phyloP scores from a whole-genome alignment of 2,329 filamentous ascomycete genomes.

The Polychaeton citri region DNA sequence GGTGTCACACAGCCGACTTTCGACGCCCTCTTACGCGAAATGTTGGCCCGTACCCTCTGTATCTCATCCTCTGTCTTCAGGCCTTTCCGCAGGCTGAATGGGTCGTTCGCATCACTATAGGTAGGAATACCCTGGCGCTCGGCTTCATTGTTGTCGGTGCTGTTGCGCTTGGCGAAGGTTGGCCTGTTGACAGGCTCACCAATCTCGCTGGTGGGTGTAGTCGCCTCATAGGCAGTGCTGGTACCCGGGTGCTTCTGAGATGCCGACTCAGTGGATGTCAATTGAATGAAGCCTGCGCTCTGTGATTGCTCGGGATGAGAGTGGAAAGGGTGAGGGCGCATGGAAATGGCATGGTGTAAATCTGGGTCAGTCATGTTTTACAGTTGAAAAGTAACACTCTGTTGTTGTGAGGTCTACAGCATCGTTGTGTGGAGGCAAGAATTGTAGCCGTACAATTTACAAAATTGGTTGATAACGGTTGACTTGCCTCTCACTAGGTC shows the following conservation, averaged over 20 bases:
- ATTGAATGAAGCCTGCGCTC: constrained; percentile 12
- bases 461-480: too few species aligned
- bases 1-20: constrained; percentile 23
- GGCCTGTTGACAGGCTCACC: constrained; percentile 23
- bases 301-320: constrained; percentile 15
- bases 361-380: constrained; percentile 23
- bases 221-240: constrained; percentile 28
- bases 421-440: too few species aligned
- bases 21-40: constrained; percentile 53
- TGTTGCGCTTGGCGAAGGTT: constrained; percentile 20
- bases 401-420: too few species aligned
- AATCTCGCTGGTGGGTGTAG: constrained; percentile 10
- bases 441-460: too few species aligned
- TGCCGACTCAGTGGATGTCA: constrained; percentile 10
- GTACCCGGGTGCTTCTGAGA: constrained; percentile 17
- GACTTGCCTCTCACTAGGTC: too few species aligned
- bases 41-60: constrained; percentile 65
- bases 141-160: constrained; percentile 23
- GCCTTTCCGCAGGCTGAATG: constrained; percentile 62
- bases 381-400: too few species aligned
- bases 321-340: constrained; percentile 34
- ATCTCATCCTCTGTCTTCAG: constrained; percentile 71
- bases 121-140: constrained; percentile 41
- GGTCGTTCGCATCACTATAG: constrained; percentile 57
- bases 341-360: constrained; percentile 34